A percentile compares a stretch with the other conserved stretches of the same genome.
Conservation (phyloP, 192 early-diverging fungal genomes). For the Haplosporangium gracile region DNA sequence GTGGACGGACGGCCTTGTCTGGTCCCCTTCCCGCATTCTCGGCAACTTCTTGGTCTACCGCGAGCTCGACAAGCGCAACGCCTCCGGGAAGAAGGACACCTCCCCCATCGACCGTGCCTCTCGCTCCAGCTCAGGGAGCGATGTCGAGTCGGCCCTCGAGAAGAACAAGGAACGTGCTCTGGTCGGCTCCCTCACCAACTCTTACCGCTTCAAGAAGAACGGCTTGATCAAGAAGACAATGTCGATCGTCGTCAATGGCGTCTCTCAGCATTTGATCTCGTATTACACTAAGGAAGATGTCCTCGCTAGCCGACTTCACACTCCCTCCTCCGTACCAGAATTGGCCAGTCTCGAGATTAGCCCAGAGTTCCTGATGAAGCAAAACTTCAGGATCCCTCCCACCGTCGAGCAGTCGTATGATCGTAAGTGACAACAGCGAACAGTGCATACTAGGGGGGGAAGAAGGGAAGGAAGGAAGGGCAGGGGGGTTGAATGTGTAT, state of each 20-base stretch:
- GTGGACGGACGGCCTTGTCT: slow-evolving; percentile 88
- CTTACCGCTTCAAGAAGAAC: slow-evolving; percentile 68
- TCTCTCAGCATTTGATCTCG: slow-evolving; percentile 70
- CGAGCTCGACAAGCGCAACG: slow-evolving; percentile 69
- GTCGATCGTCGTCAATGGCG: slow-evolving; percentile 77
- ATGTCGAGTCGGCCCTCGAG: slow-evolving; percentile 57
- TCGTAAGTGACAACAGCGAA: slow-evolving; percentile 32
- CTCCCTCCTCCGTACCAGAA: slow-evolving; percentile 66
- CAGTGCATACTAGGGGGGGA: slow-evolving; percentile 6
- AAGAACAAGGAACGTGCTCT: slow-evolving; percentile 68
- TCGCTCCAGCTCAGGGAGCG: slow-evolving; percentile 42
- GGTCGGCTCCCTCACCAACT: slow-evolving; percentile 69
- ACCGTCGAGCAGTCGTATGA: slow-evolving; percentile 58
- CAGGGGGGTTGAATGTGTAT: neutral
- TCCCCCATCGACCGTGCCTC: slow-evolving; percentile 58
- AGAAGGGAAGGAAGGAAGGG: neutral
- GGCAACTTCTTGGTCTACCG: slow-evolving; percentile 88
- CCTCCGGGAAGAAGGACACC: slow-evolving; percentile 65
- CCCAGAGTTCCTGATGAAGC: slow-evolving; percentile 69
- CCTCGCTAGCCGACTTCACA: slow-evolving; percentile 61
- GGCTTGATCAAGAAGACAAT: slow-evolving; percentile 86
- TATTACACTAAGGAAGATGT: slow-evolving; percentile 72
- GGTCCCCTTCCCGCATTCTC: slow-evolving; percentile 87
- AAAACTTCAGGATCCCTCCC: slow-evolving; percentile 72
- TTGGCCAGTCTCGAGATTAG: slow-evolving; percentile 70